Evolutionary conservation across 2,329 filamentous ascomycete genomes (phyloP), one percentile per base, ranked within the genome.

Genomic region (Lecanosticta acicola): DNA sequence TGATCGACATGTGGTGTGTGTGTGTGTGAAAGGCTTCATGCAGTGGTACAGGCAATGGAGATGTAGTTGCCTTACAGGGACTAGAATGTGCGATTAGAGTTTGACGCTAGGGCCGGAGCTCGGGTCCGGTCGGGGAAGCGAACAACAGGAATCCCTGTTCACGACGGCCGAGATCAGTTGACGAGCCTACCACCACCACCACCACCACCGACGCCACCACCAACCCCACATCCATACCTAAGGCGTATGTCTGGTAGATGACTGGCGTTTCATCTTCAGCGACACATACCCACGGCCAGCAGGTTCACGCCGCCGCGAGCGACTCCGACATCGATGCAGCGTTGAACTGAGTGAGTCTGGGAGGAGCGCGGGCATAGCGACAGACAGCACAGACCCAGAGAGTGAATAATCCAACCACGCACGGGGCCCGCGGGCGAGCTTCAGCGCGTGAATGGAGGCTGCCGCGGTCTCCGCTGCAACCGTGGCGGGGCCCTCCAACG

Each of bases 401-500:
- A n/a, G n/a, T n/a, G 7, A 29, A 29, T 11, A 29, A 29, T 11
- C 5, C 24, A 5, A 29, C 24, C 24, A 29, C 24, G 24, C 24
- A 29, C 24, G 24, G 24, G 11, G 24, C 24, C 24, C 24, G 24
- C 24, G 24, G 24, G 24, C 24, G 24, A 29, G 24, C 24, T 29
- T 32, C 40, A 35, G 29, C 43, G 44, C 33, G 33, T 41, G 38
- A 32, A 46, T 46, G 44, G 44, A 46, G 39, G 21, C 39, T 39
- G 19, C 32, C 13, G 29, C 43, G 32, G 37, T 26, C 16, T 39
- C 37, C 18, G 37, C 37, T 18, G 37, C 44, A 29, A 41, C 43
- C 11, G 38, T 46, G 9, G 50, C 50, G n/a, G 54, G 45, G 24
- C 51, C 53, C 32, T 54, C 53, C 39, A 57, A 44, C 37, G 50